Base-by-base conservation (phyloP, 257 asterid species). In the Jacaranda mimosifolia region DNA sequence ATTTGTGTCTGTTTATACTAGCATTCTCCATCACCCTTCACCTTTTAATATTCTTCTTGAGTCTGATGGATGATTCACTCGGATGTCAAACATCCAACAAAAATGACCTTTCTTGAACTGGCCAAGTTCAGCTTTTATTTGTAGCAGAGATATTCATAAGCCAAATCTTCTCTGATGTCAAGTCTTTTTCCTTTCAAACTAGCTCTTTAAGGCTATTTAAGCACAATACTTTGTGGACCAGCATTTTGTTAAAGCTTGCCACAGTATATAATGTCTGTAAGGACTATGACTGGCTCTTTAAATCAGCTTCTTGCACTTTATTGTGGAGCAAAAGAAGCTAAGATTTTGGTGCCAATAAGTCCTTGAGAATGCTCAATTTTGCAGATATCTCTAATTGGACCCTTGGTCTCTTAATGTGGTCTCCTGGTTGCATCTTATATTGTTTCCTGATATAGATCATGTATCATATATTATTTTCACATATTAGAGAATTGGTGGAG, bases 331-430 rank as follows among this genome's bases (percentile, higher is more conserved):
- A 46, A 21, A 45, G 19, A 55, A 66, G 48, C 75, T 43, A 56
- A 58, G 42, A 26, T 21, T 59, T 17, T 26, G 67, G 72, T 51
- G 73, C 66, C 48, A 11, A 60, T 39, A 40, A 68, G 56, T 63
- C 40, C 63, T 52, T 38, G 12, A 38, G 21, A 64, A 79, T 55
- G 74, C 75, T 55, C 43, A 70, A 79, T 63, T 58, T 78, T 80
- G 63, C 70, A 39, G 53, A 59, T 12, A 17, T 79, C 43, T 36
- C 68, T 40, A 19, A 26, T 48, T 18, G 8, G 48, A 49, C 21
- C 35, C n/a, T 36, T 21, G 55, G 6, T 21, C 68, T 62, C 32
- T 56, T 68, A 32, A 36, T 46, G 60, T 60, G 68, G 42, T 14
- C 52, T 35, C 63, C 19, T 56, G 58, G 5, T 64, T 80, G 67